A percentile compares a stretch with the other conserved stretches of the same genome.
Conservation (phyloP, 164 flowering plant species). For the Sedum album region DNA sequence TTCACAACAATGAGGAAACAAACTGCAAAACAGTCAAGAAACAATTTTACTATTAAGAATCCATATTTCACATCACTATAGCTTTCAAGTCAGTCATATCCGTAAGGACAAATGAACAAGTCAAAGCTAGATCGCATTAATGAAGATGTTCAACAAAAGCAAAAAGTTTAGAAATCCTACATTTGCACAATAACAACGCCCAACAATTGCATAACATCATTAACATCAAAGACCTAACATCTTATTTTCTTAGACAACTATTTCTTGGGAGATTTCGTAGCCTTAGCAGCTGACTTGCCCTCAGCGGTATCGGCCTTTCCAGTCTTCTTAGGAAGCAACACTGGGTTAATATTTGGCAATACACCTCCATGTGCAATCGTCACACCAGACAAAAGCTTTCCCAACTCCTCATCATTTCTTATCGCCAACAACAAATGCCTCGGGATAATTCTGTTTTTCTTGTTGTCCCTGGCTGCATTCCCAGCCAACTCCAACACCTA, state of each 20-base stretch:
- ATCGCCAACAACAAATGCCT: conserved; percentile 58
- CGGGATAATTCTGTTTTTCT: conserved; percentile 56
- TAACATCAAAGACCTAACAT: background rate
- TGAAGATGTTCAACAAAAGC: background rate
- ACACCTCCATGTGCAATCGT: too few relatives aligned
- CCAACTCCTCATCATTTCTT: too few relatives aligned
- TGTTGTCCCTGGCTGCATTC: conserved; percentile 64
- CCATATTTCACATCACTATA: too few relatives aligned
- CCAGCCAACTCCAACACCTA: conserved; percentile 71
- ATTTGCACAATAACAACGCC: background rate
- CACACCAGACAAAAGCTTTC: conserved; percentile 33
- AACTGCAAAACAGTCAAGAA: too few relatives aligned
- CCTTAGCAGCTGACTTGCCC: conserved; percentile 6
- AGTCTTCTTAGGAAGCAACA: conserved; percentile 15
- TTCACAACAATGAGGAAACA: too few relatives aligned
- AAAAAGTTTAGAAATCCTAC: background rate
- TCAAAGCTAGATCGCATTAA: too few relatives aligned
- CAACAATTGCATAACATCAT: background rate
- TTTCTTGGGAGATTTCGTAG: conserved; percentile 39
- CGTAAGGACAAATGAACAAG: too few relatives aligned
- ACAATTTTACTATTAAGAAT: too few relatives aligned
- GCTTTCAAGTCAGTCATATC: too few relatives aligned
- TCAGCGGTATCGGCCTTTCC: conserved; percentile 9
- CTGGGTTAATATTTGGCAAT: conserved; percentile 42
- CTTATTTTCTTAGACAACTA: background rate